Base-by-base conservation (phyloP, 1,139 yeast species). In the Kazachstania sp. region DNA sequence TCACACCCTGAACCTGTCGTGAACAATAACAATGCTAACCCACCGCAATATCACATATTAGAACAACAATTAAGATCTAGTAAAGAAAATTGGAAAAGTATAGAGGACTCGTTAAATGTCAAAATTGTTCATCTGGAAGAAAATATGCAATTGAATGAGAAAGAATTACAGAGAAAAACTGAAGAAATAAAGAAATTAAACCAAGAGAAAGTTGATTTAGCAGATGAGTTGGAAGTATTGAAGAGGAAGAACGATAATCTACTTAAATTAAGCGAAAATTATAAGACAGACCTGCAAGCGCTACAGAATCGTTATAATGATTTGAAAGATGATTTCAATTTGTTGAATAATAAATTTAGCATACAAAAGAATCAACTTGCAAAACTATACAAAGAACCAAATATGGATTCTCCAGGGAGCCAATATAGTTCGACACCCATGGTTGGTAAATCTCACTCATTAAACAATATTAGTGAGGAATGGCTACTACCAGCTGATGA, bases 31-130 rank as follows among this genome's bases (percentile, higher is more conserved):
- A 88, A 15, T 28, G 41, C 18, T 3, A 26, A 16, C 13, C 8
- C 28, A 7, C 41, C 20, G 2, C 41, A 38, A 28, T 19, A 26
- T 12, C 12, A 23, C 6, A 18, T 38, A 2, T 38, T 59, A 12
- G 58, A 54, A 39, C 49, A 51, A 12, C 60, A 62, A 41, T 49
- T 61, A 11, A 51, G 54, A 7, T 73, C 79, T 23, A 83, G 88
- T 0, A 77, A 77, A 45, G 81, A 77, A 47, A 80, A 78, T 58
- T 83, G 88, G 87, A 74, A 77, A 45, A 69, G 74, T 13, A 74
- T 81, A 36, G 90, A 84, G 57, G 67, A 77, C 28, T 71, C 73
- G 32, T 64, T 83, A 47, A 68, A 73, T 43, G 59, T 65, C 15
- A 76, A 77, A 48, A 68, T 80, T 8, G 71, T 75, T 23, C 65